Base-by-base conservation (phyloP, 441 rosid species). In the Bocquillonia castaneifolia region DNA sequence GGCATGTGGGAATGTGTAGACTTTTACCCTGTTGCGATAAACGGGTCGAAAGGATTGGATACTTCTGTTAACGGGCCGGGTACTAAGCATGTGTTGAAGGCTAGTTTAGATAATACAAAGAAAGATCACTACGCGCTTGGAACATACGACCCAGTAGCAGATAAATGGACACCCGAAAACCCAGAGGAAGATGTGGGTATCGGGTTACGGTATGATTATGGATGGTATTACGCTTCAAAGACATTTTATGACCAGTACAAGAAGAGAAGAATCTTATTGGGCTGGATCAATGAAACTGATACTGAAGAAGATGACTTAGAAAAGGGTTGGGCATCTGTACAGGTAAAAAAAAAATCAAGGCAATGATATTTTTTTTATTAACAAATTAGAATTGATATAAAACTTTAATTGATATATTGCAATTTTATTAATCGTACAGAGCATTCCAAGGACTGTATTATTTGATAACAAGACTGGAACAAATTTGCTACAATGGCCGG, bases 1-100 rank as follows among this genome's bases (percentile, higher is more conserved):
- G 99, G 99, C 14, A 91, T 91, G 99, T 93, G 99, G 99, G 99
- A 93, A 75, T 91, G 96, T 42, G 95, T 93, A 59, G 97, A 89
- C 73, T 85, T 91, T 59, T 91, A 82, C 72, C 96, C 97, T 0
- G 84, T 91, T 32, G 74, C 90, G 0, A 66, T 70, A 53, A 81
- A 79, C 76, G 84, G 88, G 45, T 67, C 81, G 8, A 28, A 28
- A 0, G 97, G 89, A 4, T 69, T 89, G 73, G 91, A 91, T 51
- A 82, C 89, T 0, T 89, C 97, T 0, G 88, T 58, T 0, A 45
- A 37, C 26, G 97, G 96, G 51, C 74, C 83, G 0, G 88, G 84
- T 29, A 77, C 75, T 10, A 91, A 84, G 77, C 91, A 91, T 31
- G 88, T 91, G 48, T 50, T 91, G 6, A 91, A 91, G 81, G 96